These are phyloP conservation scores for Lophiostoma macrostomum DNA, from an alignment of 495 filamentous ascomycete genomes.

Conservation along the genomic window DNA sequence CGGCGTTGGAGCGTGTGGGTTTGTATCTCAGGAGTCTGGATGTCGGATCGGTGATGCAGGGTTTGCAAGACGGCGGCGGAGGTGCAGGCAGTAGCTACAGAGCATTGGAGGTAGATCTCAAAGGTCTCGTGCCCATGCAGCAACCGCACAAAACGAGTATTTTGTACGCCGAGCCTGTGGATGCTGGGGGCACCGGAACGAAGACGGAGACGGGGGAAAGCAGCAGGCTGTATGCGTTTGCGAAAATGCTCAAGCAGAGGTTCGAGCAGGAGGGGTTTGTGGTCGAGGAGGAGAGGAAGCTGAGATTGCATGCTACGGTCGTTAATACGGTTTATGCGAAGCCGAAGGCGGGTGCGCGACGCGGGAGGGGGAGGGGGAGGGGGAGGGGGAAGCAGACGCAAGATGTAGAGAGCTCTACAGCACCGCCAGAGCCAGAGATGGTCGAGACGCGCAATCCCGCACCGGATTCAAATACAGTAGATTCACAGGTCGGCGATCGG, in stretches of 20 bases:
- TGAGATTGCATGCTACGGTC: slow-evolving; percentile 81
- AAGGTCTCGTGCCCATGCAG: slow-evolving; percentile 41
- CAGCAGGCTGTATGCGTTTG: slow-evolving; percentile 59
- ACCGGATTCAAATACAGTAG: not conserved
- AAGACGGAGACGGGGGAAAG: too few species aligned
- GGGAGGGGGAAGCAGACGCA: not conserved
- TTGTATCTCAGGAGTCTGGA: slow-evolving; percentile 46
- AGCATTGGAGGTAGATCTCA: slow-evolving; percentile 29
- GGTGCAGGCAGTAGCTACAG: not conserved
- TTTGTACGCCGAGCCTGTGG: slow-evolving; percentile 56
- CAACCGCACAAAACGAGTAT: slow-evolving; percentile 47
- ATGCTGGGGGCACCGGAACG: too few species aligned
- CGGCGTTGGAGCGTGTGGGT: slow-evolving; percentile 58
- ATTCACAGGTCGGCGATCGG: slow-evolving; percentile 15
- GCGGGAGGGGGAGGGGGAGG: slow-evolving; percentile 4
- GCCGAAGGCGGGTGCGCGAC: slow-evolving; percentile 35
- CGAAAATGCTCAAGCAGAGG: slow-evolving; percentile 53
- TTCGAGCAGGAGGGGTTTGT: slow-evolving; percentile 67
- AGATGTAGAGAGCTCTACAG: not conserved
- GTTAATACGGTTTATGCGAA: slow-evolving; percentile 82
- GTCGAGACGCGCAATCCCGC: not conserved
- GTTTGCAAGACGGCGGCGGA: not conserved
- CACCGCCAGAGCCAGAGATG: not conserved
- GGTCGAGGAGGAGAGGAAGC: slow-evolving; percentile 55
- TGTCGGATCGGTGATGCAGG: slow-evolving; percentile 1